phyloP scores from a whole-genome alignment of 2,329 filamentous ascomycete species.

The Aspergillus novoparasiticus region DNA sequence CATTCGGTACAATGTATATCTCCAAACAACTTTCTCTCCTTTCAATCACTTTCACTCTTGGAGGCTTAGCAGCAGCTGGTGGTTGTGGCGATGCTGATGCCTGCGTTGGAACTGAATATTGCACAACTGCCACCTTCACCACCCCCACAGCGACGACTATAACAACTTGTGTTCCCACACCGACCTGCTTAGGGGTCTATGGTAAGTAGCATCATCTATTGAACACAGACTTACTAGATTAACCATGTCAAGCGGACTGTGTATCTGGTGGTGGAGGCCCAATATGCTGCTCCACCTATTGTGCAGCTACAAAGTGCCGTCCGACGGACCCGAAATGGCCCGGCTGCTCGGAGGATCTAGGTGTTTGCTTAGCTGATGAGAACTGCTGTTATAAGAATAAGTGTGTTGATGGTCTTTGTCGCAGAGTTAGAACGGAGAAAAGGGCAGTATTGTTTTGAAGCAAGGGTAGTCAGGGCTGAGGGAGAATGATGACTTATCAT shows the following conservation, averaged over 20 bases:
- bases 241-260: constrained; percentile 17
- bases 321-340: constrained; percentile 33
- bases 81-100: constrained; percentile 21
- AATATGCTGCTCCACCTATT: constrained; percentile 33
- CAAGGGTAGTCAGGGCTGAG: neutral
- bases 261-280: constrained; percentile 20
- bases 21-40: neutral
- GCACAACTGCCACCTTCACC: constrained; percentile 26
- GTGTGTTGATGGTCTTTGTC: constrained; percentile 29
- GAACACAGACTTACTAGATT: neutral
- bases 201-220: neutral
- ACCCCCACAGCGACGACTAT: constrained; percentile 8
- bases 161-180: constrained; percentile 3
- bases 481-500: neutral
- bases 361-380: constrained; percentile 27
- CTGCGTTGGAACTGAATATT: constrained; percentile 26
- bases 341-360: constrained; percentile 29
- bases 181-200: neutral
- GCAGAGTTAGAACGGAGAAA: neutral
- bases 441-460: neutral
- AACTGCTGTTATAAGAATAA: constrained; percentile 34
- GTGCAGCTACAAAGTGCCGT: constrained; percentile 32
- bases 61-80: neutral
- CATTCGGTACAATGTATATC: neutral
- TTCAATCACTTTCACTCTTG: neutral